Evolutionary conservation across 2,329 filamentous ascomycete genomes (phyloP).

Genomic region (Cladosporium sp.): DNA sequence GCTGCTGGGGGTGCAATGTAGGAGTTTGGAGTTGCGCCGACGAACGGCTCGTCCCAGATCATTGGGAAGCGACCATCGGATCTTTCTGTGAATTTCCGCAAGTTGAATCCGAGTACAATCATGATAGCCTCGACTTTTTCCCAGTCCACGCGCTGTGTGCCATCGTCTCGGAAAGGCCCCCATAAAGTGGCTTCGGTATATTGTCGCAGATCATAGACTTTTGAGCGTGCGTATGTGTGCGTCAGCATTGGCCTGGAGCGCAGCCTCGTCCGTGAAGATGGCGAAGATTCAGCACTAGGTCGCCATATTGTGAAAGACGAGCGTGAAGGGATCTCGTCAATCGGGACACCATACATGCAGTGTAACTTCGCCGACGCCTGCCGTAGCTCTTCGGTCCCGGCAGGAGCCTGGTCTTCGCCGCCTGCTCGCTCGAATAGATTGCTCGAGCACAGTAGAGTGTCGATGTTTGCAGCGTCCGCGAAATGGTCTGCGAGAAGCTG

Average conservation of each 20-base stretch:
- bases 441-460: slow-evolving; percentile 64
- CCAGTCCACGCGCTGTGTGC: slow-evolving; percentile 67
- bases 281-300: slow-evolving; percentile 22
- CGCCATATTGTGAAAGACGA: slow-evolving; percentile 30
- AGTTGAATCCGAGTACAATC: slow-evolving; percentile 66
- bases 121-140: slow-evolving; percentile 76
- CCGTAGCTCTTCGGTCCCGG: slow-evolving; percentile 46
- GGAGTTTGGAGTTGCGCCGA: slow-evolving; percentile 52
- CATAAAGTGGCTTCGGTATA: slow-evolving; percentile 63
- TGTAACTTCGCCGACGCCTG: slow-evolving; percentile 72
- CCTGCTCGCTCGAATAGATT: slow-evolving; percentile 62
- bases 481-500: slow-evolving; percentile 42
- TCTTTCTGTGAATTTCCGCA: slow-evolving; percentile 48
- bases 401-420: slow-evolving; percentile 38
- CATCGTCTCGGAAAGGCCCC: slow-evolving; percentile 71
- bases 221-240: slow-evolving; percentile 61
- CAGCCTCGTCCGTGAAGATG: slow-evolving; percentile 28
- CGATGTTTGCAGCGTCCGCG: slow-evolving; percentile 51
- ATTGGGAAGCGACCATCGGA: slow-evolving; percentile 49
- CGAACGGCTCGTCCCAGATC: slow-evolving; percentile 59
- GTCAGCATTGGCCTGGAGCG: slow-evolving; percentile 24
- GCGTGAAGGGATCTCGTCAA: slow-evolving; percentile 40
- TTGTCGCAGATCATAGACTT: slow-evolving; percentile 72
- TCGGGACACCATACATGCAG: slow-evolving; percentile 62
- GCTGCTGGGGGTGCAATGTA: slow-evolving; percentile 23